Evolutionary conservation across 306 rosid species (phyloP), one percentile per base, ranked within the genome.

Genomic region (Lathyrus sativus): DNA sequence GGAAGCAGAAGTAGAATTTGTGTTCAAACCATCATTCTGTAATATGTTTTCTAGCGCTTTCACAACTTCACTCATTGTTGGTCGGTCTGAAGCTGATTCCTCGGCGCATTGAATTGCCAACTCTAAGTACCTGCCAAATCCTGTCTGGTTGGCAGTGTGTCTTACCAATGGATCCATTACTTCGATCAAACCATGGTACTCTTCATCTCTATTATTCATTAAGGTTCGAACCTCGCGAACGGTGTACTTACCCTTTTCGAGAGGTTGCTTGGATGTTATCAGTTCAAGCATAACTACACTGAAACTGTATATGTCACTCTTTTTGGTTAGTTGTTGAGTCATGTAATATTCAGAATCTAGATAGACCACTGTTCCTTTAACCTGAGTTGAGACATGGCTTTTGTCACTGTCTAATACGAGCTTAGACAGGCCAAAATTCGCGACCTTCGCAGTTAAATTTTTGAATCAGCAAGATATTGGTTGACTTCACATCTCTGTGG

Each of bases 401-500:
- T 88, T 90, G 19, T 51, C 88, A 73, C 85, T 73, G 77, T 90
- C 96, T 26, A 88, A 74, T 53, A 85, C 90, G 2, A 90, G 83
- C 84, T 90, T 93, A 35, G 96, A 93, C 81, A 93, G 80, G 42
- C 99, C 98, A 82, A 93, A 93, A 84, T 93, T 97, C 37, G 98
- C 95, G 80, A 93, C 98, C 73, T 90, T 93, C 33, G 97, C 96
- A 0, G 88, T 87, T 70, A 93, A 82, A 81, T 51, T 78, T 67
- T 86, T 97, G n/a, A 73, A 90, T 97, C 31, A 93, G 71, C 26
- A 93, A 75, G 72, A 93, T 90, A 68, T 93, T 93, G 48, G 88
- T 70, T 2, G 97, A 85, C 79, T 93, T 93, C 48, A 93, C 86
- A 73, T 93, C 98, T 78, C 98, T 80, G 63, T 93, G 98, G 72